Evolutionary conservation across 306 rosid species (phyloP), one percentile per base, ranked within the genome.

Genomic region (Cucumis melo): DNA sequence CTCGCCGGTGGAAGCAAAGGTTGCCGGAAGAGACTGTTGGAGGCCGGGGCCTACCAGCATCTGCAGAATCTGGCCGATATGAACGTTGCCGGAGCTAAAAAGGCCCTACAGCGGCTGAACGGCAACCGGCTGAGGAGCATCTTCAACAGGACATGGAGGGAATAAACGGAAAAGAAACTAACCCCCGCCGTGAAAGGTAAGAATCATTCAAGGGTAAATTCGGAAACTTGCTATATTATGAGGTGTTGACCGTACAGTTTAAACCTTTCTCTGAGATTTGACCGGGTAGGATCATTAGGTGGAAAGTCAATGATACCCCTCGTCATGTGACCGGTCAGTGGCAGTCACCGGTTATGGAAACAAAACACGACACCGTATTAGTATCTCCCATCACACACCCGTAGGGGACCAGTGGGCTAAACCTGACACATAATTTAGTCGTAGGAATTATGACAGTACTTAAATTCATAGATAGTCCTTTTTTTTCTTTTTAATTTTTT

Each of bases 81-180:
- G 81, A 84, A 87, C 50, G 83, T 87, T 50, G 81, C 68, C 78
- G 90, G 90, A 56, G 87, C 90, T 9, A 83, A 81, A 78, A 87
- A 85, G 56, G 83, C 87, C 34, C 27, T 81, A 73, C 90, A 87
- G 81, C 80, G 88, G 73, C 87, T 87, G 73, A 34, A 87, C 84
- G 90, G 90, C 0, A 79, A 77, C 15, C 82, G 88, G 74, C 82
- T 87, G 13, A 83, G 81, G 77, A 79, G 71, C 63, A 83, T 87
- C 68, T 81, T 87, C 85, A 68, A 81, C 79, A 55, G 83, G 84
- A 79, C 80, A 16, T 85, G 88, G 90, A 81, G 87, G 87, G 90
- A 87, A 85, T 83, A 71, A 63, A 80, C 78, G 12, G 64, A 76
- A 74, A 73, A 83, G 78, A 61, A 75, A 78, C 82, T 78, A 80